A percentile compares a stretch with the other conserved stretches of the same genome.
Evolutionary conservation across 2,329 filamentous ascomycete genomes (phyloP).

Genomic region (Sclerotinia glacialis): DNA sequence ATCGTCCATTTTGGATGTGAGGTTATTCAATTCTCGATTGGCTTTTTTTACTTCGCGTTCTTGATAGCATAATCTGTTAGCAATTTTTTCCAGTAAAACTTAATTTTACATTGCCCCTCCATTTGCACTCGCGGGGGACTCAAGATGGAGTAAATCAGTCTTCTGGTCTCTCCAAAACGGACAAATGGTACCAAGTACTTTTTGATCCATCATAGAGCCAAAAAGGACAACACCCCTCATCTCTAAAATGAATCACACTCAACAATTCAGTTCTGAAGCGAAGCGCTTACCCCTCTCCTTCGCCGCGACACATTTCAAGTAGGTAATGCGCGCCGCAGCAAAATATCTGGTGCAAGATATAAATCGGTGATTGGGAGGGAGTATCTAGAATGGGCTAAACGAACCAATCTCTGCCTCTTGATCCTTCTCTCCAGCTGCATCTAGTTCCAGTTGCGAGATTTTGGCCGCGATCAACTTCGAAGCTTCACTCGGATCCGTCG

Average conservation of each 20-base stretch:
- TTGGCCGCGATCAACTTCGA: slow-evolving; percentile 88
- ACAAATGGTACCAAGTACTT: not conserved
- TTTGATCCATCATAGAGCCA: not conserved
- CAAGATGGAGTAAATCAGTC: not conserved
- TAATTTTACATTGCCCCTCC: slow-evolving; percentile 31
- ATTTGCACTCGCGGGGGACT: slow-evolving; percentile 27
- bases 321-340: not conserved
- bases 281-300: slow-evolving; percentile 23
- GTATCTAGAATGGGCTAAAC: slow-evolving; percentile 41
- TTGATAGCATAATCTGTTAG: slow-evolving; percentile 43
- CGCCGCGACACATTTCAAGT: slow-evolving; percentile 7
- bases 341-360: slow-evolving; percentile 1
- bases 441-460: slow-evolving; percentile 91
- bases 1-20: slow-evolving; percentile 88
- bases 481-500: slow-evolving; percentile 80
- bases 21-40: slow-evolving; percentile 82
- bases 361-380: slow-evolving; percentile 10
- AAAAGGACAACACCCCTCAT: not conserved
- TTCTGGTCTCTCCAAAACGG: not conserved
- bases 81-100: slow-evolving; percentile 18
- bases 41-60: slow-evolving; percentile 93
- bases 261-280: slow-evolving; percentile 12
- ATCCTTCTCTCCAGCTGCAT: slow-evolving; percentile 90
- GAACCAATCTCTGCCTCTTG: slow-evolving; percentile 93
- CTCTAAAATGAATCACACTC: slow-evolving; percentile 1